A percentile compares a stretch with the other conserved stretches of the same genome.
phyloP scores from a whole-genome alignment of 345 rosid species.

The Camelina sativa region DNA sequence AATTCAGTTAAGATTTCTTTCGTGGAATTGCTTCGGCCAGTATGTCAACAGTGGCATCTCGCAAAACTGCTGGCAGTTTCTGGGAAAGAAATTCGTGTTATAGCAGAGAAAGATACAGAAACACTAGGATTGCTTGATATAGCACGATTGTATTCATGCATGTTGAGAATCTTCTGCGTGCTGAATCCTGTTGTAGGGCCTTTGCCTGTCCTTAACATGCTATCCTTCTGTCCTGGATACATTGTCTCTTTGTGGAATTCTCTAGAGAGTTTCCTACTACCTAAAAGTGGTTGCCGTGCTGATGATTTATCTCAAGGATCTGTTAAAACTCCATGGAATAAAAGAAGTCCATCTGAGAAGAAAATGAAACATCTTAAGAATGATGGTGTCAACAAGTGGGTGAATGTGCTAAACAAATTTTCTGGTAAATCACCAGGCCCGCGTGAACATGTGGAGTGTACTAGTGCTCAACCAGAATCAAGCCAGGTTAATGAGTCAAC shows the following conservation, averaged over 20 bases:
- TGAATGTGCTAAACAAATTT: slow-evolving; percentile 68
- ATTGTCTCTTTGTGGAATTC: slow-evolving; percentile 68
- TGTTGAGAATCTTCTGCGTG: slow-evolving; percentile 75
- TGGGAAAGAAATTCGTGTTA: slow-evolving; percentile 46
- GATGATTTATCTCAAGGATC: slow-evolving; percentile 27
- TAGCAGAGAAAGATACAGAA: slow-evolving; percentile 42
- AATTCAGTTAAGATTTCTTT: slow-evolving; percentile 54
- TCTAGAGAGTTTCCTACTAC: slow-evolving; percentile 62
- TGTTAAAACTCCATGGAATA: slow-evolving; percentile 48
- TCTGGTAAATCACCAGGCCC: slow-evolving; percentile 71
- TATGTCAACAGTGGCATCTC: slow-evolving; percentile 94
- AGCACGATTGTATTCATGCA: slow-evolving; percentile 76
- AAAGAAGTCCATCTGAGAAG: slow-evolving; percentile 48
- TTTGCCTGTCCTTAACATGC: slow-evolving; percentile 86
- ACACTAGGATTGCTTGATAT: slow-evolving; percentile 69
- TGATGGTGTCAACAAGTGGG: slow-evolving; percentile 75
- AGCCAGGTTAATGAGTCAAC: slow-evolving; percentile 51
- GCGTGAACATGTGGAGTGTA: slow-evolving; percentile 40
- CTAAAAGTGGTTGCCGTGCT: slow-evolving; percentile 36
- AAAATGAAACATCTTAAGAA: slow-evolving; percentile 57
- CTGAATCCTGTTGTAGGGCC: slow-evolving; percentile 68
- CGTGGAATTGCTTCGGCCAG: slow-evolving; percentile 68
- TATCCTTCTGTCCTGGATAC: slow-evolving; percentile 88
- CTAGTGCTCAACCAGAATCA: slow-evolving; percentile 48
- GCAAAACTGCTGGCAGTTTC: slow-evolving; percentile 65